A percentile compares a stretch with the other conserved stretches of the same genome.
phyloP scores from a whole-genome alignment of 176 grass and related monocot species.

The Oryza australiensis region DNA sequence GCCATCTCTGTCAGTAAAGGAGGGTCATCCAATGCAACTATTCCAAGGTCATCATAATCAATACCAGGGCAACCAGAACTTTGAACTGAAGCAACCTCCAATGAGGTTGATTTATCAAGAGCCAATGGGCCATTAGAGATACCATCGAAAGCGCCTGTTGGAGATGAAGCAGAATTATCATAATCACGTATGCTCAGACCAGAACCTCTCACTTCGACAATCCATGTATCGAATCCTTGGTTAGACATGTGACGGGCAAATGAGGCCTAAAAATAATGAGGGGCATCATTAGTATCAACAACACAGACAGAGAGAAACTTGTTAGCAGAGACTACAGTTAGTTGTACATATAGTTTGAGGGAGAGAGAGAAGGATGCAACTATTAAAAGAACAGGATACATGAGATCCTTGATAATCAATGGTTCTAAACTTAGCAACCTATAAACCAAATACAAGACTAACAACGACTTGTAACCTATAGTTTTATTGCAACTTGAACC shows the following conservation, averaged over 20 bases:
- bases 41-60: constrained; percentile 41
- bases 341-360: neutral
- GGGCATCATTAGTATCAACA: neutral
- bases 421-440: neutral
- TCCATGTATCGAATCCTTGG: constrained; percentile 86
- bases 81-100: constrained; percentile 24
- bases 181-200: constrained; percentile 57
- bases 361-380: neutral
- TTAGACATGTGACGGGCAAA: constrained; percentile 82
- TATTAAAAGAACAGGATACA: neutral
- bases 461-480: neutral
- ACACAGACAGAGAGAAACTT: neutral
- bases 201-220: constrained; percentile 80
- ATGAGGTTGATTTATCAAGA: constrained; percentile 19
- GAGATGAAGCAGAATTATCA: constrained; percentile 6
- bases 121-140: neutral
- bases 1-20: constrained; percentile 61
- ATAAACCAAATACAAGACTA: neutral
- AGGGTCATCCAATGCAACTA: constrained; percentile 59
- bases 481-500: neutral
- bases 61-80: constrained; percentile 16
- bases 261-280: constrained; percentile 54
- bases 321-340: neutral
- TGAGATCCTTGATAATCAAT: constrained; percentile 5
- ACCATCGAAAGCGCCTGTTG: constrained; percentile 7